Base-by-base conservation (phyloP, 148 eudicot genomes). In the Cornus suecica region DNA sequence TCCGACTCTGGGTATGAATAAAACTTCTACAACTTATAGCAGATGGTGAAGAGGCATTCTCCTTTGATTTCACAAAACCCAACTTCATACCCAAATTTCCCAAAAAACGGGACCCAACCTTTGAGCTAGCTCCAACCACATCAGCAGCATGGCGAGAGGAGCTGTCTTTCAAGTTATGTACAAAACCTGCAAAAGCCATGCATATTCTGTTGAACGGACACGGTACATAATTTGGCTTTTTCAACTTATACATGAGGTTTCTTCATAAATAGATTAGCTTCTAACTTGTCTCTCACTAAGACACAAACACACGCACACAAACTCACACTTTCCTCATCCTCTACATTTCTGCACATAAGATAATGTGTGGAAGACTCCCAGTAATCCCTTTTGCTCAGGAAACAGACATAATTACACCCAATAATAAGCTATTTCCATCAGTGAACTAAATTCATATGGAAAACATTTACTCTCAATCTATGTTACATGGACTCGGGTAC, bases 1-100 rank as follows among this genome's bases (percentile, higher is more conserved):
- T 84, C 34, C 78, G 72, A 71, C 68, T 68, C 27, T 86, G 83
- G 61, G 90, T 83, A 81, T 90, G 97, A 51, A 94, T 86, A 78
- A 16, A 77, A 66, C 75, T 74, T 72, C 80, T 80, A 69, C 83
- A 86, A 45, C 68, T 69, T 77, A 79, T 22, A 10, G 80, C 23
- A 72, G 34, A 58, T 52, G 81, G 80, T 8, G 45, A 71, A 62
- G 62, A 75, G 24, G 45, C 45, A 65, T 15, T 68, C 26, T 37
- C 70, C n/a, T 67, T 60, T 64, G 45, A 68, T 62, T 75, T 71
- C 22, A 25, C 22, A 26, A 60, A 48, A 42, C 73, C 72, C 28
- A 75, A 61, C 41, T 73, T 80, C 24, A 22, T 63, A 60, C 77
- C 77, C 71, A 80, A 63, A 29, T 68, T 74, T 76, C 64, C 76